Evolutionary conservation across 2,329 filamentous ascomycete species (phyloP), one percentile per base, ranked within the genome.

Genomic region (Tolypocladium capitatum): DNA sequence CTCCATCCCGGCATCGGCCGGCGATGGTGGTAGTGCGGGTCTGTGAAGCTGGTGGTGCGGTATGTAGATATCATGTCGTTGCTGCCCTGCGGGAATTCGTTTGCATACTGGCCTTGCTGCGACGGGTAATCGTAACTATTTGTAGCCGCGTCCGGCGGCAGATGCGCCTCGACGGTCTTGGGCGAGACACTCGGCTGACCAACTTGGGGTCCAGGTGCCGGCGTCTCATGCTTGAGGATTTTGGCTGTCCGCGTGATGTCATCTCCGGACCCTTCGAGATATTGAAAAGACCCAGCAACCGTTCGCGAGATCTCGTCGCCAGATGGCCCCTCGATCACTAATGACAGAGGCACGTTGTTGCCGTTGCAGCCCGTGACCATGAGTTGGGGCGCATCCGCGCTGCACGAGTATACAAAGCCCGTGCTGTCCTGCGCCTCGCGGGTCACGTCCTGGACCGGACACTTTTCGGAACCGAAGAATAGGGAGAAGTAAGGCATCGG

Each of bases 391-490:
- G 83, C 85, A 48, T 87, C 81, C 36, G 81, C 79, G 42, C 77
- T 79, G 56, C 94, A 73, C 30, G 76, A 75, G 64, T 92, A 94
- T 52, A 82, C 76, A 61, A 78, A 86, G 20, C 78, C 76, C 54
- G 76, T 68, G 47, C 63, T 66, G 51, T 81, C 76, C 67, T 71
- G 78, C 55, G 66, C 73, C 61, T 69, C 68, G 60, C 83, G 82
- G 42, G 78, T 74, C 24, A 89, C 72, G 48, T 81, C 75, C 47
- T 78, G 72, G n/a, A 63, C 59, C 1, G 62, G 56, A 63, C 81
- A 84, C 63, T 82, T 81, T 57, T 84, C 79, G n/a, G 76, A 74
- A n/a, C 87, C 88, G 64, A 95, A 94, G 43, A 82, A 76, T 47
- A 95, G 66, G 53, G 69, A 82, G 58, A 86, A 81, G 45, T 72